phyloP scores from a whole-genome alignment of 129 eudicot species.

The Tanacetum coccineum region DNA sequence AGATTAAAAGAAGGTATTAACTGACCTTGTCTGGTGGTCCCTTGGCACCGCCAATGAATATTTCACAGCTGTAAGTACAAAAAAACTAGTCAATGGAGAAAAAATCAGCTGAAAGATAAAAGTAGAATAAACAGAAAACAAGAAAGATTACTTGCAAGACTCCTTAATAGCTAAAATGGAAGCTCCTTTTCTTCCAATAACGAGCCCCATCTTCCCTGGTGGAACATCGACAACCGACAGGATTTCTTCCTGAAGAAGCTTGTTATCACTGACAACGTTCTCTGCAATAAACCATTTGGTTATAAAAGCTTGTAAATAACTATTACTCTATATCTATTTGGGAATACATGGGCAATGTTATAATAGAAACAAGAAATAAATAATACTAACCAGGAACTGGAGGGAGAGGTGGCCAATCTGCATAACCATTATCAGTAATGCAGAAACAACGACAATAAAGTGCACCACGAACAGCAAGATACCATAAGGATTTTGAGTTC shows the following conservation, averaged over 20 bases:
- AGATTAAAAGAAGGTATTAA: constrained; percentile 10
- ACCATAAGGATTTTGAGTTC: constrained; percentile 73
- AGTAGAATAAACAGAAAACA: not conserved
- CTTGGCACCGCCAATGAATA: constrained; percentile 78
- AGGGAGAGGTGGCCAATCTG: constrained; percentile 90
- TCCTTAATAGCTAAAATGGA: constrained; percentile 76
- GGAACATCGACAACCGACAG: constrained; percentile 92
- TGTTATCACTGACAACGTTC: constrained; percentile 33
- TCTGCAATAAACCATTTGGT: constrained; percentile 38
- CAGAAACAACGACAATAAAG: constrained; percentile 92
- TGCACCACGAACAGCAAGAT: constrained; percentile 87
- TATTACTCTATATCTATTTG: not conserved
- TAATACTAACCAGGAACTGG: constrained; percentile 57
- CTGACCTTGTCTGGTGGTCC: constrained; percentile 99
- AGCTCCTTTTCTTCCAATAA: constrained; percentile 86
- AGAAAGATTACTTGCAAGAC: constrained; percentile 64
- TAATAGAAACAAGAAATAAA: not conserved
- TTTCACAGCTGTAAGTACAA: constrained; percentile 71
- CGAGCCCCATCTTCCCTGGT: constrained; percentile 82
- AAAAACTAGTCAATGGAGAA: constrained; percentile 14
- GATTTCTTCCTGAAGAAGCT: constrained; percentile 61
- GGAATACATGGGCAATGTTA: not conserved
- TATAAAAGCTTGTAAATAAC: not conserved
- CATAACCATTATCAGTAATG: constrained; percentile 50
- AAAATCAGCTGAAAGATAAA: not conserved